These are phyloP conservation scores for Solanum ossicruentum DNA, from an alignment of 257 asterid genomes.

Conservation along the genomic window DNA sequence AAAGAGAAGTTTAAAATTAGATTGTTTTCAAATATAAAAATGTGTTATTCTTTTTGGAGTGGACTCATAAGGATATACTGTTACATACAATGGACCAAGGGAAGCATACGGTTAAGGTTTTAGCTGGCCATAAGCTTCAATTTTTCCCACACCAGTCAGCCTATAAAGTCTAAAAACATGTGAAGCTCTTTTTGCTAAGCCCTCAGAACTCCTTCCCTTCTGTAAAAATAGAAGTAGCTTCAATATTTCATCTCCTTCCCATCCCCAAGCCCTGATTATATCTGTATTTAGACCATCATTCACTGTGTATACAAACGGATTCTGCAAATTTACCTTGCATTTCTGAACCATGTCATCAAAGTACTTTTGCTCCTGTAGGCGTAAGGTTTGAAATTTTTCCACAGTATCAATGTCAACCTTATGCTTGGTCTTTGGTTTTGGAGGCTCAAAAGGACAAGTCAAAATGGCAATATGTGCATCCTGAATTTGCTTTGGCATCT, in stretches of 20 bases:
- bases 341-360: constrained; percentile 86
- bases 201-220: neutral
- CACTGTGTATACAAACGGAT: neutral
- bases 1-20: neutral
- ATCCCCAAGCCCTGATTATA: neutral
- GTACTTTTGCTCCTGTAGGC: constrained; percentile 73
- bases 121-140: neutral
- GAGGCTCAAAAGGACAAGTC: constrained; percentile 95
- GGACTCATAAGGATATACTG: neutral
- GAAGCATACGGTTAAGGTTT: neutral
- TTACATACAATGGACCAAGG: neutral
- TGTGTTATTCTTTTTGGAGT: neutral
- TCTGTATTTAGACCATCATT: neutral
- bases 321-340: constrained; percentile 58
- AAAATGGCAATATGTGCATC: constrained; percentile 84
- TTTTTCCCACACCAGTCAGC: neutral
- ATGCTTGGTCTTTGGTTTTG: constrained; percentile 96
- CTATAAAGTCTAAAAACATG: neutral
- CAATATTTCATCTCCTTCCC: neutral
- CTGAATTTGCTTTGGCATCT: constrained; percentile 85
- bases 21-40: neutral
- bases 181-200: neutral
- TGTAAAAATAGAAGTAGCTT: neutral
- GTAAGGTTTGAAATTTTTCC: constrained; percentile 65
- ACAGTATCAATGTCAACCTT: constrained; percentile 88